Percentiles rank a stretch among this genome's conserved stretches.
Conservation (phyloP, 805 yeast species). For the Candida qinlingensis region DNA sequence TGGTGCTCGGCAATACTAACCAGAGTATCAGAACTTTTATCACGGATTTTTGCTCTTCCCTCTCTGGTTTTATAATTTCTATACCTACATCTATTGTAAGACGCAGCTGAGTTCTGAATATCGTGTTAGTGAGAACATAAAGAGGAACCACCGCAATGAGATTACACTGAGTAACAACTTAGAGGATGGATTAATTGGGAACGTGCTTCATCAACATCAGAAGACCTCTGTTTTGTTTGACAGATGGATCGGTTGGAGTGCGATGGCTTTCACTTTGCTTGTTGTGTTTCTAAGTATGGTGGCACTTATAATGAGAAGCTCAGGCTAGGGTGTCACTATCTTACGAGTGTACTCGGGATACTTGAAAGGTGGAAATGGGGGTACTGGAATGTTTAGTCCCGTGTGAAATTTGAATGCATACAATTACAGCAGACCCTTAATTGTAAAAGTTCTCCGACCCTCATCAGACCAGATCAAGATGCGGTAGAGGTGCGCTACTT, state of each 20-base stretch:
- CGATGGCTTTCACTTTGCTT: slow-evolving; percentile 6
- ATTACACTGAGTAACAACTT: slow-evolving; percentile 7
- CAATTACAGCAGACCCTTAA: no score
- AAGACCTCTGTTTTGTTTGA: slow-evolving; percentile 5
- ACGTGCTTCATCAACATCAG: slow-evolving; percentile 14
- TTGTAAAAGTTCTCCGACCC: no score
- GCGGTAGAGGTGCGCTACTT: no score
- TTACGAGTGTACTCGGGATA: no score
- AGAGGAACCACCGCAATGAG: slow-evolving; percentile 12
- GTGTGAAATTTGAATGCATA: no score
- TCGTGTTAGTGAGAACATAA: slow-evolving; percentile 15
- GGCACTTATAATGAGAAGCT: background rate
- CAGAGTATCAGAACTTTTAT: slow-evolving; percentile 16
- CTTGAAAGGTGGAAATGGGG: no score
- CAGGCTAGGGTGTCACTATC: no score
- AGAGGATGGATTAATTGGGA: slow-evolving; percentile 8
- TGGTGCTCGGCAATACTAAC: background rate
- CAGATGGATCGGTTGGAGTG: slow-evolving; percentile 18
- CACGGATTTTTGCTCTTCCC: slow-evolving; percentile 18
- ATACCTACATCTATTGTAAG: slow-evolving; percentile 4
- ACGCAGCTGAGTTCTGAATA: slow-evolving; percentile 6
- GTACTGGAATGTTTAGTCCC: no score
- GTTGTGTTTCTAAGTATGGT: background rate
- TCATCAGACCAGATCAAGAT: no score
- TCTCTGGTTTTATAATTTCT: slow-evolving; percentile 18